A percentile compares a stretch with the other conserved stretches of the same genome.
phyloP scores from a whole-genome alignment of 192 early-diverging fungal genomes.

The Coemansia sp. region DNA sequence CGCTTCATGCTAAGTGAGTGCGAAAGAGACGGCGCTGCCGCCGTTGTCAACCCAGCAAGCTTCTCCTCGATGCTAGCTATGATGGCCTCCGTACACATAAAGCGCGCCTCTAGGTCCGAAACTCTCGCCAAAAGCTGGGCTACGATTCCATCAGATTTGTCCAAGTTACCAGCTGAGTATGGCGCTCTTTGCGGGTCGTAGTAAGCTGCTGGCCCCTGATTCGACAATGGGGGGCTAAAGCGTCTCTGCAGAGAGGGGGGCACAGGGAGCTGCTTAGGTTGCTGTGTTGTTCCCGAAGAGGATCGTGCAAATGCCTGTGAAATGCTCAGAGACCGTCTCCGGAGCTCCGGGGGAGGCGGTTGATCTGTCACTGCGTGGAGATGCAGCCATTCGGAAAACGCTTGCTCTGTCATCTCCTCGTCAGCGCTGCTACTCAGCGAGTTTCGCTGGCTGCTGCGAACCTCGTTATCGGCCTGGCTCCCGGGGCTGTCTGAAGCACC shows the following conservation, averaged over 20 bases:
- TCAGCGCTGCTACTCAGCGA: slow-evolving; percentile 6
- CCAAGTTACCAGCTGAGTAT: neutral
- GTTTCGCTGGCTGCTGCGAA: neutral
- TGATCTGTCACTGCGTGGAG: slow-evolving; percentile 15
- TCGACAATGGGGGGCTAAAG: slow-evolving; percentile 10
- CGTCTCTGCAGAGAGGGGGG: slow-evolving; percentile 17
- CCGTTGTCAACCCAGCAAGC: slow-evolving; percentile 19
- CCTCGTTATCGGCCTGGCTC: neutral
- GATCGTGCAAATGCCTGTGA: slow-evolving; percentile 9
- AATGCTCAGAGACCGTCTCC: slow-evolving; percentile 2
- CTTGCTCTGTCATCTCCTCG: neutral
- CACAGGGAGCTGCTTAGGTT: neutral
- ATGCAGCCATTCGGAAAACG: slow-evolving; percentile 31
- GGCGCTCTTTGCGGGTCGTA: neutral
- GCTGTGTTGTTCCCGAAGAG: neutral
- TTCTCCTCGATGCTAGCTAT: slow-evolving; percentile 37
- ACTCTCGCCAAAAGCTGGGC: slow-evolving; percentile 23
- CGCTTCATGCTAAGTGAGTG: slow-evolving; percentile 23
- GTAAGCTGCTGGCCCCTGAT: neutral
- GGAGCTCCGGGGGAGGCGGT: neutral
- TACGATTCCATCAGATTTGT: neutral
- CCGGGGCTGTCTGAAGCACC: neutral
- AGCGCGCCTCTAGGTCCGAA: slow-evolving; percentile 38
- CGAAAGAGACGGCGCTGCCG: slow-evolving; percentile 6
- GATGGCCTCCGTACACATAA: slow-evolving; percentile 42